Percentiles rank a stretch among this genome's conserved stretches.
Evolutionary conservation across 306 rosid species (phyloP).

Genomic region (Acacia confusa): DNA sequence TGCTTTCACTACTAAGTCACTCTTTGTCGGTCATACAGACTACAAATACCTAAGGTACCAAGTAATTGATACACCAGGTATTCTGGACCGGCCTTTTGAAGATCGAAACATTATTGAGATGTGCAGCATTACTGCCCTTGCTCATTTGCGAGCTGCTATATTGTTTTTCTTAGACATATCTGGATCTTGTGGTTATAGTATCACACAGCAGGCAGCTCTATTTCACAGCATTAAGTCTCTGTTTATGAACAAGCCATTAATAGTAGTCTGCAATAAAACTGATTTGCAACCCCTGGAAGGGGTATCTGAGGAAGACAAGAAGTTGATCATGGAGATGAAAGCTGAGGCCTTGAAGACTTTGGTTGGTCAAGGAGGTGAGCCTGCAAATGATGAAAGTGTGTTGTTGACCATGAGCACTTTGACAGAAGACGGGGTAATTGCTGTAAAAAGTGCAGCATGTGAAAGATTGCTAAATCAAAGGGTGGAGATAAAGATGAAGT

Average conservation of each 20-base stretch:
- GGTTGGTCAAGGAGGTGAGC: conserved; percentile 76
- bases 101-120: conserved; percentile 91
- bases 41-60: conserved; percentile 85
- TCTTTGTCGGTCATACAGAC: conserved; percentile 88
- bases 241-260: conserved; percentile 57
- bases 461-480: conserved; percentile 77
- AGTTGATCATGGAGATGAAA: conserved; percentile 78
- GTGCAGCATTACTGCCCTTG: conserved; percentile 92
- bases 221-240: conserved; percentile 72
- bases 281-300: conserved; percentile 83
- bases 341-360: conserved; percentile 78
- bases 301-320: conserved; percentile 75
- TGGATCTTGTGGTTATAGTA: conserved; percentile 86
- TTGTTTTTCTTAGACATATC: conserved; percentile 87
- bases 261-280: conserved; percentile 68
- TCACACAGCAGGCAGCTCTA: conserved; percentile 84
- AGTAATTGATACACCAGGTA: conserved; percentile 89
- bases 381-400: conserved; percentile 56
- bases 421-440: conserved; percentile 80
- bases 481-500: conserved; percentile 84
- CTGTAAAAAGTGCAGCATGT: conserved; percentile 87
- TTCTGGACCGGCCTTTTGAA: conserved; percentile 90
- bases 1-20: conserved; percentile 90
- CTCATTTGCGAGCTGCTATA: conserved; percentile 87
- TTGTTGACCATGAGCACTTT: conserved; percentile 84